Evolutionary conservation across 2,329 filamentous ascomycete species (phyloP).

Genomic region (Xylaria arbuscula): DNA sequence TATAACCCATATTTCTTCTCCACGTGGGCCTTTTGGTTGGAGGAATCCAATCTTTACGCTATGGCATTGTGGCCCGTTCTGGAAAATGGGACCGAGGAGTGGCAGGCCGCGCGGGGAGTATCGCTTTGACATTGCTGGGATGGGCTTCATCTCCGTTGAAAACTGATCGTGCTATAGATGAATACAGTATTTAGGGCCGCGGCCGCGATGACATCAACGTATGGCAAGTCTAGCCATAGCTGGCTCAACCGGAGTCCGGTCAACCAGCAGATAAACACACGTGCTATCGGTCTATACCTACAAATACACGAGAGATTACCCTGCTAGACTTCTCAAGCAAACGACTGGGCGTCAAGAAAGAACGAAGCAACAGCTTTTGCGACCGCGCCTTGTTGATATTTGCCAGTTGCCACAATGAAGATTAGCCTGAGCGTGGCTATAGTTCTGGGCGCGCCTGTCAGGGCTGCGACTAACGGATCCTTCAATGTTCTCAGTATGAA

Average conservation of each 20-base stretch:
- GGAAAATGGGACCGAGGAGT: constrained; percentile 27
- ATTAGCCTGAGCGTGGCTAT: background rate
- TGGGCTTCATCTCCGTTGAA: constrained; percentile 13
- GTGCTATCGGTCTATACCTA: constrained; percentile 13
- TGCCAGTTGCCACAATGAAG: constrained; percentile 21
- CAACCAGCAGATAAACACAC: background rate
- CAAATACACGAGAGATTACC: constrained; percentile 15
- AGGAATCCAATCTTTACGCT: constrained; percentile 8
- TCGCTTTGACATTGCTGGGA: constrained; percentile 17
- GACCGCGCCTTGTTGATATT: background rate
- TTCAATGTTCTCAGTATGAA: constrained; percentile 50
- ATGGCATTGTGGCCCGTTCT: constrained; percentile 22
- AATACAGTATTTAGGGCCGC: constrained; percentile 14
- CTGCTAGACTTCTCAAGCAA: background rate
- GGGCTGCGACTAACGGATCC: constrained; percentile 45
- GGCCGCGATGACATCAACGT: constrained; percentile 15
- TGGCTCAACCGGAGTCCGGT: constrained; percentile 19
- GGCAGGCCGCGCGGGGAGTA: constrained; percentile 13
- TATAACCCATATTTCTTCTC: background rate
- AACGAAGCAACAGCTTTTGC: background rate
- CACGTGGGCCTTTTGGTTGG: constrained; percentile 6
- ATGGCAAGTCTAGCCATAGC: constrained; percentile 24
- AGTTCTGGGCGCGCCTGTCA: constrained; percentile 16
- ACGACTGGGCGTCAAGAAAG: background rate
- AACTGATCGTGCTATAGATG: background rate